Base-by-base conservation (phyloP, 2,329 filamentous ascomycete genomes). In the Zopfia rhizophila region DNA sequence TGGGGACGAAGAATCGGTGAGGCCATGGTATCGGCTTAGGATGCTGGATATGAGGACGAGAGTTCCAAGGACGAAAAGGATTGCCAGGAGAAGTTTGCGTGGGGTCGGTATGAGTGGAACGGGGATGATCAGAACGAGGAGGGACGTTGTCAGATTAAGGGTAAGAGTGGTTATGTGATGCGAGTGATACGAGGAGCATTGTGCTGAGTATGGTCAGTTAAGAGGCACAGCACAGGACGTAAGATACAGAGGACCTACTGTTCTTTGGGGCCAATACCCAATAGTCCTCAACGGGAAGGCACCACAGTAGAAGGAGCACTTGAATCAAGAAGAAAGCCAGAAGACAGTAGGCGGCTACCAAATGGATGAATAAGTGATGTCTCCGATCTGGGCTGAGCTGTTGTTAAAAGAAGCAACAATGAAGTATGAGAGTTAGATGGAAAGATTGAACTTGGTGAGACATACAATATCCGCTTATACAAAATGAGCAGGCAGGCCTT, bases 381-480 rank as follows among this genome's bases (percentile, higher is more conserved):
- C 19, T 42, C 6, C 17, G 24, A 24, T 48, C 36, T 11, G 58
- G 52, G 22, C 56, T 62, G n/a, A n/a, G n/a, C n/a, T n/a, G n/a
- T n/a, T n/a, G n/a, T n/a, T n/a, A n/a, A n/a, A n/a, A n/a, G n/a
- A n/a, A n/a, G n/a, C n/a, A n/a, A n/a, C n/a, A n/a, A n/a, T n/a
- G n/a, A n/a, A n/a, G n/a, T n/a, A n/a, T n/a, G n/a, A n/a, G n/a
- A n/a, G n/a, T n/a, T n/a, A n/a, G n/a, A n/a, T n/a, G n/a, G n/a
- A 1, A 13, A 27, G 11, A 23, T 13, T 8, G 7, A 19, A 25
- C 6, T 19, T 38, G n/a, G n/a, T 2, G n/a, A 21, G 12, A 42
- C 63, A 18, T 55, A 68, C 64, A 64, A 64, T 14, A 68, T 66
- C 8, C 64, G 55, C 44, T 53, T 56, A 36, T 65, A 65, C 7